phyloP scores from a whole-genome alignment of 2,329 filamentous ascomycete genomes.

The Teratosphaeriaceae sp. region DNA sequence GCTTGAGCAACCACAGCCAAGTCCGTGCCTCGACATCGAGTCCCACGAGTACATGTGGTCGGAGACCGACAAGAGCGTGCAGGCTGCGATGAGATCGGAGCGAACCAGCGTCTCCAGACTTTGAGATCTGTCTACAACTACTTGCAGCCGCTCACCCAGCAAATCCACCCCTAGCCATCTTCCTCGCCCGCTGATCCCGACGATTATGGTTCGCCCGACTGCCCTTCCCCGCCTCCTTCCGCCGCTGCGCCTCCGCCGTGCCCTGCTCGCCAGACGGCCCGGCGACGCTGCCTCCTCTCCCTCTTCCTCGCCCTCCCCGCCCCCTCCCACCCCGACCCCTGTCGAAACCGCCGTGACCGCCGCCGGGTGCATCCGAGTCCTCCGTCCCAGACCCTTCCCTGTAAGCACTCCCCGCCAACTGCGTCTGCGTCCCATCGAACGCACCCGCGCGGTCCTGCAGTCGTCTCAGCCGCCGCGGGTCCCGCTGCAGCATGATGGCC shows the following conservation, averaged over 20 bases:
- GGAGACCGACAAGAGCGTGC: too few relatives aligned
- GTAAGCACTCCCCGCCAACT: slow-evolving; percentile 62
- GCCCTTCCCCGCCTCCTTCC: slow-evolving; percentile 77
- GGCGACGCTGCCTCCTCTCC: slow-evolving; percentile 49
- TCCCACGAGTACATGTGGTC: too few relatives aligned
- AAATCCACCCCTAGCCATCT: slow-evolving; percentile 54
- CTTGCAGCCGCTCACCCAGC: slow-evolving; percentile 31
- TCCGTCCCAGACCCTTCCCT: slow-evolving; percentile 50
- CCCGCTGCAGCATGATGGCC: slow-evolving; percentile 75
- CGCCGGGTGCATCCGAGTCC: slow-evolving; percentile 44
- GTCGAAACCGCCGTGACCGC: slow-evolving; percentile 44
- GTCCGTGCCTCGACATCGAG: too few relatives aligned
- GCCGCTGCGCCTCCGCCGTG: slow-evolving; percentile 63
- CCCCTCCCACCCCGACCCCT: slow-evolving; percentile 40
- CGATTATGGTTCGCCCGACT: slow-evolving; percentile 82
- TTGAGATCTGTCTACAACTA: too few relatives aligned
- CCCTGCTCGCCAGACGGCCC: slow-evolving; percentile 61
- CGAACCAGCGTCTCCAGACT: too few relatives aligned
- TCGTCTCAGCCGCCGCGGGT: slow-evolving; percentile 59
- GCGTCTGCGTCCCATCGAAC: slow-evolving; percentile 60
- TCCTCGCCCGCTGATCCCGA: slow-evolving; percentile 59
- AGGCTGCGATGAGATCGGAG: too few relatives aligned
- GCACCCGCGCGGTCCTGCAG: slow-evolving; percentile 64
- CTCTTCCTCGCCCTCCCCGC: slow-evolving; percentile 10
- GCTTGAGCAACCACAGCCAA: too few relatives aligned